phyloP scores from a whole-genome alignment of 257 asterid genomes.

The Schizonepeta tenuifolia region DNA sequence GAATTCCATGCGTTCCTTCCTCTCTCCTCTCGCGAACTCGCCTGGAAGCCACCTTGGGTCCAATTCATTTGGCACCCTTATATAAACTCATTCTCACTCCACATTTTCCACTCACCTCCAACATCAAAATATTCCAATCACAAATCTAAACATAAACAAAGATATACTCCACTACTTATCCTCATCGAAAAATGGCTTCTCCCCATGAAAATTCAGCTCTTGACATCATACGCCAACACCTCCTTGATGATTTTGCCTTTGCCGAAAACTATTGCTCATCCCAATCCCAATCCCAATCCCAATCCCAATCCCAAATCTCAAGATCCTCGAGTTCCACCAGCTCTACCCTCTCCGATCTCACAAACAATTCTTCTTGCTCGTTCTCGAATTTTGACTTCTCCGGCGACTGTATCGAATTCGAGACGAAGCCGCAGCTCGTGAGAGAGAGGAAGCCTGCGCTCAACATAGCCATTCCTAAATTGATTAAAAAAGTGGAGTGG shows the following conservation, averaged over 20 bases:
- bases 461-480: slow-evolving; percentile 63
- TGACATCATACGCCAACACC: slow-evolving; percentile 73
- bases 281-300: slow-evolving; percentile 34
- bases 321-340: slow-evolving; percentile 49
- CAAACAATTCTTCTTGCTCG: neutral
- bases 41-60: slow-evolving; percentile 38
- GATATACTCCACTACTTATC: neutral
- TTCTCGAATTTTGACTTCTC: neutral
- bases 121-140: too few species aligned
- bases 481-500: slow-evolving; percentile 14
- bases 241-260: slow-evolving; percentile 65
- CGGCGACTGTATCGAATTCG: slow-evolving; percentile 39
- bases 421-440: slow-evolving; percentile 36
- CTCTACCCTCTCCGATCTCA: slow-evolving; percentile 34
- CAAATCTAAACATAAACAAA: neutral
- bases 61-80: slow-evolving; percentile 16
- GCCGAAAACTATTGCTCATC: slow-evolving; percentile 46
- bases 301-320: slow-evolving; percentile 39
- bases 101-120: slow-evolving; percentile 49
- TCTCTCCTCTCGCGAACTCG: slow-evolving; percentile 42
- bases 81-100: slow-evolving; percentile 48
- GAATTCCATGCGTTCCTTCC: slow-evolving; percentile 36
- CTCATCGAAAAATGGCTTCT: slow-evolving; percentile 46
- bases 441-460: slow-evolving; percentile 57
- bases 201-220: slow-evolving; percentile 59